Evolutionary conservation across 805 yeast species (phyloP).

Genomic region (Myxozyma kluyveri): DNA sequence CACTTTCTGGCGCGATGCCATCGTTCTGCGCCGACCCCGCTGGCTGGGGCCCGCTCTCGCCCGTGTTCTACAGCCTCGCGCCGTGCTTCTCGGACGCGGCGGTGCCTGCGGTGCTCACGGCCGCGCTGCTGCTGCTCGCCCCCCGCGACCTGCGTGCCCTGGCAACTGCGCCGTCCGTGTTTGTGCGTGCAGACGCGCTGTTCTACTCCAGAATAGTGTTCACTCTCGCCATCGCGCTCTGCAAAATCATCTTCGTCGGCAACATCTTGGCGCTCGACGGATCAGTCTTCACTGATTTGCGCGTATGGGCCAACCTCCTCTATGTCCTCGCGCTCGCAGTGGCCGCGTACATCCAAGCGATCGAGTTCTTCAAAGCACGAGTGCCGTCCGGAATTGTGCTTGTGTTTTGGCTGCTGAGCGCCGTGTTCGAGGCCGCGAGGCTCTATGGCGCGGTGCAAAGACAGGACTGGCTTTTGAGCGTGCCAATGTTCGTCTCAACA

Average conservation of each 20-base stretch:
- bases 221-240: slow-evolving; percentile 7
- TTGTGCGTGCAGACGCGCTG: slow-evolving; percentile 2
- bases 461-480: background rate
- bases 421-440: slow-evolving; percentile 35
- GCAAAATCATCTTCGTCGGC: slow-evolving; percentile 3
- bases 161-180: background rate
- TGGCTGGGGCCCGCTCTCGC: slow-evolving; percentile 43
- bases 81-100: slow-evolving; percentile 42
- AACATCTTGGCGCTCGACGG: background rate
- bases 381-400: slow-evolving; percentile 67
- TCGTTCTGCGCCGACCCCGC: slow-evolving; percentile 29
- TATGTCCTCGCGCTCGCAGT: slow-evolving; percentile 48
- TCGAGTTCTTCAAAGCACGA: slow-evolving; percentile 64
- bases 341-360: slow-evolving; percentile 49
- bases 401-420: slow-evolving; percentile 64
- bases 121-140: slow-evolving; percentile 12
- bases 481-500: slow-evolving; percentile 1
- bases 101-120: slow-evolving; percentile 35
- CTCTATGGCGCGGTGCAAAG: slow-evolving; percentile 25
- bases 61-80: slow-evolving; percentile 33
- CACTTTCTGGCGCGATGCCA: background rate
- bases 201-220: slow-evolving; percentile 8
- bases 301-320: slow-evolving; percentile 40
- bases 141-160: slow-evolving; percentile 17
- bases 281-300: slow-evolving; percentile 35